phyloP scores from a whole-genome alignment of 192 early-diverging fungal species.

The Backusella luteola region DNA sequence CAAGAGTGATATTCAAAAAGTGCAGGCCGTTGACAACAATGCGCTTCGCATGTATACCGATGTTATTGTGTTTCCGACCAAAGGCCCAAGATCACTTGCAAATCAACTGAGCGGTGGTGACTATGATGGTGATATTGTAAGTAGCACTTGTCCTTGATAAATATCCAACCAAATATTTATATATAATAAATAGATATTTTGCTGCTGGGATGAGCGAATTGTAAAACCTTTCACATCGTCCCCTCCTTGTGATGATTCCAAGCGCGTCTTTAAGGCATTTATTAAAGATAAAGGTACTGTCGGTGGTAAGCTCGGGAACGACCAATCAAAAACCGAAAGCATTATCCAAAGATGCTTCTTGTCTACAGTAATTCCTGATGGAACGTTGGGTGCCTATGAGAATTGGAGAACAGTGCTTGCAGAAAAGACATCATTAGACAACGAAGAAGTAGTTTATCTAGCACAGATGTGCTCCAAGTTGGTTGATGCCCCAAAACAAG shows the following conservation, averaged over 20 bases:
- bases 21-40: conserved; percentile 50
- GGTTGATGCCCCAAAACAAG: conserved; percentile 37
- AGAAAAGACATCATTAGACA: conserved; percentile 19
- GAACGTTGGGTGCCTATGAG: conserved; percentile 18
- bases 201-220: conserved; percentile 39
- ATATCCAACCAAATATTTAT: background rate
- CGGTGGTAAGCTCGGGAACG: background rate
- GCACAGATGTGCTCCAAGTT: conserved; percentile 33
- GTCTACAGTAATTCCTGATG: conserved; percentile 3
- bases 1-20: conserved; percentile 59
- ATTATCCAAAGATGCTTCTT: conserved; percentile 10
- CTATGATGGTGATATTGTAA: conserved; percentile 70
- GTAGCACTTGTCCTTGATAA: background rate
- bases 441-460: conserved; percentile 25
- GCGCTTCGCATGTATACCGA: conserved; percentile 52
- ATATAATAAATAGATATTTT: conserved; percentile 30
- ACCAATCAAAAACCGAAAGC: background rate
- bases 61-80: conserved; percentile 73
- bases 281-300: background rate
- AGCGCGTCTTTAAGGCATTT: conserved; percentile 22
- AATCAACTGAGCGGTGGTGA: conserved; percentile 78
- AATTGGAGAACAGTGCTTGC: conserved; percentile 29
- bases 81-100: conserved; percentile 63
- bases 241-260: background rate
- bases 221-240: conserved; percentile 15